Conservation (phyloP, 352 stramenopile species). For the Phytophthora pini region DNA sequence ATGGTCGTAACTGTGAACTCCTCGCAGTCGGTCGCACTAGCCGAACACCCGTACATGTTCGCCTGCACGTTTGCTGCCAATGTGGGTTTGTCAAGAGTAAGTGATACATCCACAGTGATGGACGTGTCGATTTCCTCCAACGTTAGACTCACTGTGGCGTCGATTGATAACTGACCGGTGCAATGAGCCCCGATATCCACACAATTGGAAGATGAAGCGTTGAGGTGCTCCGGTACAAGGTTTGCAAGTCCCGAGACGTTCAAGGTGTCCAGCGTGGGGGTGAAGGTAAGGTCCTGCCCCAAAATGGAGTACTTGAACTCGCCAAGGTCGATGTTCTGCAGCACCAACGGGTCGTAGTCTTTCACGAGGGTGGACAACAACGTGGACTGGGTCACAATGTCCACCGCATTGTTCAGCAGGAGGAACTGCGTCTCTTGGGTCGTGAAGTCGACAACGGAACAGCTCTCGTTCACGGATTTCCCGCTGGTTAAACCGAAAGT, state of each 20-base stretch:
- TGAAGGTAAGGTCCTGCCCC: conserved; percentile 57
- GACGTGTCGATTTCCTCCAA: conserved; percentile 51
- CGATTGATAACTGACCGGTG: conserved; percentile 35
- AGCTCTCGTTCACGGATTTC: conserved; percentile 28
- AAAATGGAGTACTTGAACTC: conserved; percentile 49
- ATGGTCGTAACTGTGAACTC: conserved; percentile 55
- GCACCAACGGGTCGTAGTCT: conserved; percentile 43
- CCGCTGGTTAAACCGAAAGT: background rate
- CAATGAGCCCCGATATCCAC: conserved; percentile 51
- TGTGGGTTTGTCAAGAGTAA: conserved; percentile 42
- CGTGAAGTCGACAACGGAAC: conserved; percentile 47
- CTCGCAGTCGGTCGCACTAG: conserved; percentile 41
- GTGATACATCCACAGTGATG: conserved; percentile 38
- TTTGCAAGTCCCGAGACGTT: conserved; percentile 48
- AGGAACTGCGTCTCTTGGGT: conserved; percentile 44
- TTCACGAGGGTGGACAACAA: conserved; percentile 31
- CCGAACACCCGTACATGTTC: conserved; percentile 43
- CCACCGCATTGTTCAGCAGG: conserved; percentile 51
- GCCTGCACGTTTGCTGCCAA: conserved; percentile 31
- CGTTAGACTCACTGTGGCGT: conserved; percentile 42
- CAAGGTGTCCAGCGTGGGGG: conserved; percentile 49
- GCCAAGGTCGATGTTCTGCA: conserved; percentile 47
- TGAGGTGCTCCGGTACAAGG: conserved; percentile 46
- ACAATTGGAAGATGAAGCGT: conserved; percentile 41
- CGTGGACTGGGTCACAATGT: conserved; percentile 21